Percentiles rank a stretch among this genome's conserved stretches.
These are phyloP conservation scores for Erodium trifolium DNA, from an alignment of 441 rosid species.

Conservation along the genomic window DNA sequence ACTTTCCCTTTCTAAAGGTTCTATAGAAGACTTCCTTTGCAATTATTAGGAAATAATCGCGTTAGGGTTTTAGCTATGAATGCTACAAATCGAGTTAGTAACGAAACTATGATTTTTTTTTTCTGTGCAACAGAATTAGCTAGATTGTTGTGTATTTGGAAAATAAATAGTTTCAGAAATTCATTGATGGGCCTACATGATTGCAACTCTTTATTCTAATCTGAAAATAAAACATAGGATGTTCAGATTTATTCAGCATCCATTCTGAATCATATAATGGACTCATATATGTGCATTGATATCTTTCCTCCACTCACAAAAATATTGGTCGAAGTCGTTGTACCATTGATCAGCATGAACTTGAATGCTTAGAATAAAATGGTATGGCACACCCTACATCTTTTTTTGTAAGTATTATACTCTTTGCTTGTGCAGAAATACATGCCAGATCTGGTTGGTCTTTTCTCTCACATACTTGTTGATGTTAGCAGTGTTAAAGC, in stretches of 20 bases:
- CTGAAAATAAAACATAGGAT: not conserved
- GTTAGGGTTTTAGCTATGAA: no score
- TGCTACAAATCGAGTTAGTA: no score
- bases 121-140: not conserved
- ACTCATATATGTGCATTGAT: not conserved
- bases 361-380: not conserved
- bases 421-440: conserved; percentile 52
- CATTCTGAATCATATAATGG: not conserved
- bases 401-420: not conserved
- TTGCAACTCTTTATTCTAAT: not conserved
- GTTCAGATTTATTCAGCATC: conserved; percentile 4
- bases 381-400: not conserved
- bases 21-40: no score
- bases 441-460: conserved; percentile 81
- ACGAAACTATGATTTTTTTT: not conserved
- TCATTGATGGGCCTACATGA: not conserved
- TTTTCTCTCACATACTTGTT: conserved; percentile 72
- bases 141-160: not conserved
- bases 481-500: conserved; percentile 86
- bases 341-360: not conserved
- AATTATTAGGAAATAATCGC: no score
- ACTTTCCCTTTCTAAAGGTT: no score
- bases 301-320: not conserved
- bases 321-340: not conserved
- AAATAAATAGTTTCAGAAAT: not conserved